Conservation (phyloP, 192 early-diverging fungal genomes). For the Coemansia sp. region DNA sequence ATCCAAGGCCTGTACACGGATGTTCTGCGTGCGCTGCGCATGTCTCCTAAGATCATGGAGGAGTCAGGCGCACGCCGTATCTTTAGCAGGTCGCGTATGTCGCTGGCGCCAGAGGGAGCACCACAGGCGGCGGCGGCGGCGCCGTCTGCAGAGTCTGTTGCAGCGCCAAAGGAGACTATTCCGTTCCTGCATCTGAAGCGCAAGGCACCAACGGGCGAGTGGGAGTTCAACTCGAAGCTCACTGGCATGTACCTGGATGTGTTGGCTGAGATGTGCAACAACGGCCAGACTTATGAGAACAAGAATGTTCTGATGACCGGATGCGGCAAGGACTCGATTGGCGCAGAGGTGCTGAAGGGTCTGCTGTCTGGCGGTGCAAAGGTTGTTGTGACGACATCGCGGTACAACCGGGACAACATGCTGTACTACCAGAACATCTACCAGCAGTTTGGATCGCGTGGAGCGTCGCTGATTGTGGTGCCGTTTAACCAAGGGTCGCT, state of each 20-base stretch:
- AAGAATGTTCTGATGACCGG: slow-evolving; percentile 88
- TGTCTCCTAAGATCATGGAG: slow-evolving; percentile 72
- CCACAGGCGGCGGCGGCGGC: not conserved
- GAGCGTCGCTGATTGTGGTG: slow-evolving; percentile 83
- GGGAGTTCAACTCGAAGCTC: slow-evolving; percentile 78
- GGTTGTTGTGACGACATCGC: slow-evolving; percentile 84
- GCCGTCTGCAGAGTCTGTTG: slow-evolving; percentile 15
- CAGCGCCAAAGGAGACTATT: slow-evolving; percentile 65
- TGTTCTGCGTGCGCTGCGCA: slow-evolving; percentile 69
- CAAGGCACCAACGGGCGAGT: slow-evolving; percentile 67
- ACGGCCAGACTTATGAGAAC: slow-evolving; percentile 84
- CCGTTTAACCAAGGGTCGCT: slow-evolving; percentile 94
- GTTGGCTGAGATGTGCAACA: slow-evolving; percentile 73
- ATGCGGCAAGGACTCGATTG: slow-evolving; percentile 90
- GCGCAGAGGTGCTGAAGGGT: slow-evolving; percentile 87
- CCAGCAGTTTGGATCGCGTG: slow-evolving; percentile 85
- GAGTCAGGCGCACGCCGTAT: slow-evolving; percentile 55
- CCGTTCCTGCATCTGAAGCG: slow-evolving; percentile 77
- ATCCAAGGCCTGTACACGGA: slow-evolving; percentile 72
- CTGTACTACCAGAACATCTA: slow-evolving; percentile 92
- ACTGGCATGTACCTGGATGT: slow-evolving; percentile 83
- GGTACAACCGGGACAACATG: slow-evolving; percentile 80
- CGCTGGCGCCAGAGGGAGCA: slow-evolving; percentile 18
- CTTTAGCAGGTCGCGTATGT: slow-evolving; percentile 44
- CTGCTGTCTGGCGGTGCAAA: slow-evolving; percentile 79